These are phyloP conservation scores for Elaphomyces granulatus DNA, from an alignment of 495 filamentous ascomycete genomes.

Conservation along the genomic window DNA sequence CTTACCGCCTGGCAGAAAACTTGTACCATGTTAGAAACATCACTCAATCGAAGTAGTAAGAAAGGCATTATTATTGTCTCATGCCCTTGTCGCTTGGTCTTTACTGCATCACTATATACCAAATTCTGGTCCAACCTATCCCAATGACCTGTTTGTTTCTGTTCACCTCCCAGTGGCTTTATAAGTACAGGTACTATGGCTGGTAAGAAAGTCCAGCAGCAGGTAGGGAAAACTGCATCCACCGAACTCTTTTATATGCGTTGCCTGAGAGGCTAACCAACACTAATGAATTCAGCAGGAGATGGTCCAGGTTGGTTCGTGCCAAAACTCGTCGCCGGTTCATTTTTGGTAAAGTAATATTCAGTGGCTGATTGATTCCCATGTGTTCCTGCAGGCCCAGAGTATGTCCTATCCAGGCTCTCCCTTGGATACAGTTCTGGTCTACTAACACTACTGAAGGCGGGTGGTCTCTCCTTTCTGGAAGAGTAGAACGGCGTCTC, in stretches of 20 bases:
- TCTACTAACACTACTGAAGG: conserved; percentile 24
- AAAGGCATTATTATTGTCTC: too few relatives aligned
- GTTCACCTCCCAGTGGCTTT: neutral
- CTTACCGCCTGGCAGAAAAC: too few relatives aligned
- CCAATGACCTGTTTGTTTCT: conserved; percentile 7
- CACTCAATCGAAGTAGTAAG: too few relatives aligned
- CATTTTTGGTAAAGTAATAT: conserved; percentile 12
- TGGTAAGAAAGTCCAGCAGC: conserved; percentile 55
- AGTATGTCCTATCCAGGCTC: conserved; percentile 26
- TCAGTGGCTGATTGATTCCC: conserved; percentile 14
- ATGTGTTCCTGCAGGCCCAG: conserved; percentile 24
- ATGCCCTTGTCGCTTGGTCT: too few relatives aligned
- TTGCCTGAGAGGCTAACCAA: neutral
- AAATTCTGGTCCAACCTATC: too few relatives aligned
- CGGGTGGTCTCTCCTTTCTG: conserved; percentile 84
- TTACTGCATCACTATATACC: too few relatives aligned
- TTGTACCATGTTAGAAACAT: too few relatives aligned
- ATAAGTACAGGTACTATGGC: conserved; percentile 19
- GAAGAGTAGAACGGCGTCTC: conserved; percentile 42
- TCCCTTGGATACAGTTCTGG: neutral
- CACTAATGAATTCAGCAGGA: conserved; percentile 40
- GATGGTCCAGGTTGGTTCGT: conserved; percentile 99
- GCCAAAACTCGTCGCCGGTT: conserved; percentile 12
- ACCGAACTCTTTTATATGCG: conserved; percentile 8
- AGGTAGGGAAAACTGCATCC: conserved; percentile 39